These are phyloP conservation scores for Solanum paucissectum DNA, from an alignment of 257 asterid genomes.

Conservation along the genomic window DNA sequence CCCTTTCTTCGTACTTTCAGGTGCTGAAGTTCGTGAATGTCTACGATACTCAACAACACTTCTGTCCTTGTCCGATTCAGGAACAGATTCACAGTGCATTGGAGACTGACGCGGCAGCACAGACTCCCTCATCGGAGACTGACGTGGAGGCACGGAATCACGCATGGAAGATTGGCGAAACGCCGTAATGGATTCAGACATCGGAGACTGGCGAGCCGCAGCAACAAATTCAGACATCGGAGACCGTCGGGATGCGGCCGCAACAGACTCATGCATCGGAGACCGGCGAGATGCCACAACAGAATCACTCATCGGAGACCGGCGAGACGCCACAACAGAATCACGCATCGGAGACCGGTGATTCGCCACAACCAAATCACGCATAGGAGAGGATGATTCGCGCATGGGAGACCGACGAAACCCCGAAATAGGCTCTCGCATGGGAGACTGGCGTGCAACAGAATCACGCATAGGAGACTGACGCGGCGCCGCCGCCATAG, in stretches of 20 bases:
- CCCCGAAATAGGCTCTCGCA: background rate
- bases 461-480: background rate
- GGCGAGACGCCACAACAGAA: background rate
- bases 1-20: slow-evolving; percentile 2
- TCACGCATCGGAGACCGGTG: slow-evolving; percentile 32
- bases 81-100: slow-evolving; percentile 7
- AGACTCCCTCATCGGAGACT: background rate
- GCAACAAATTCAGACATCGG: slow-evolving; percentile 10
- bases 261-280: background rate
- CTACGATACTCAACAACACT: background rate
- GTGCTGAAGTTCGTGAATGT: background rate
- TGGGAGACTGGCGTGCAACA: slow-evolving; percentile 28
- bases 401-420: slow-evolving; percentile 38
- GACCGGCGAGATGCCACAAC: background rate
- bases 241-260: slow-evolving; percentile 16
- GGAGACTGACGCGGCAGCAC: background rate
- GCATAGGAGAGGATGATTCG: background rate
- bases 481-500: background rate
- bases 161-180: slow-evolving; percentile 29
- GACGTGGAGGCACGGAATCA: background rate
- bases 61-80: slow-evolving; percentile 20
- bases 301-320: slow-evolving; percentile 24
- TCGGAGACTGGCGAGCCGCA: background rate
- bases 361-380: background rate
- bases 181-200: background rate